Conservation (phyloP, 345 rosid species). For the Laguncularia racemosa region DNA sequence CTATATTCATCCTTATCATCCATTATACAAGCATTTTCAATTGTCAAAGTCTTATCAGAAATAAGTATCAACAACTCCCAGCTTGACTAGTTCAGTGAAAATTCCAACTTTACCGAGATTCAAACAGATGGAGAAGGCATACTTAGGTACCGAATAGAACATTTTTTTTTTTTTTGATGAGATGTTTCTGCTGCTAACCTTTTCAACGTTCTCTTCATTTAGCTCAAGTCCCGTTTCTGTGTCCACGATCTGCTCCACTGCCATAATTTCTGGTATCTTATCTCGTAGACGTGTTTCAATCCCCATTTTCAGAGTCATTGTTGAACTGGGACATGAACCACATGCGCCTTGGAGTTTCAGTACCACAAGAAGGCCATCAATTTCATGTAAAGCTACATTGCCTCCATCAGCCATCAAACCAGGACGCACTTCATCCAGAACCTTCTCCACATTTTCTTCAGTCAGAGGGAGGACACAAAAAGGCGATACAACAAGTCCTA, state of each 20-base stretch:
- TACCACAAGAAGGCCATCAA: constrained; percentile 91
- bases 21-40: too few relatives aligned
- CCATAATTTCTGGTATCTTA: constrained; percentile 85
- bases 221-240: constrained; percentile 75
- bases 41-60: too few relatives aligned
- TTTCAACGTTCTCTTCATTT: constrained; percentile 66
- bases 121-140: too few relatives aligned
- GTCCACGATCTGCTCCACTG: constrained; percentile 81
- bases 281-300: constrained; percentile 82
- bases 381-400: constrained; percentile 87
- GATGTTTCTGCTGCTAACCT: constrained; percentile 33
- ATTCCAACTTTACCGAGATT: too few relatives aligned
- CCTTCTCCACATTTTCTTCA: constrained; percentile 89
- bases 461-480: constrained; percentile 67
- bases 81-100: too few relatives aligned
- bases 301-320: constrained; percentile 93
- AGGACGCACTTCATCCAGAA: constrained; percentile 80
- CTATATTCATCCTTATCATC: not conserved
- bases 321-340: constrained; percentile 95
- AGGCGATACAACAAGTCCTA: constrained; percentile 51
- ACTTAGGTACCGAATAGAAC: not conserved
- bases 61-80: too few relatives aligned
- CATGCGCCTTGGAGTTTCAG: constrained; percentile 92
- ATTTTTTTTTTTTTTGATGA: not conserved
- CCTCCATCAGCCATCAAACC: constrained; percentile 94